These are phyloP conservation scores for Heliocybe sulcata DNA, from an alignment of 1,284 basidiomycete genomes.

Conservation along the genomic window DNA sequence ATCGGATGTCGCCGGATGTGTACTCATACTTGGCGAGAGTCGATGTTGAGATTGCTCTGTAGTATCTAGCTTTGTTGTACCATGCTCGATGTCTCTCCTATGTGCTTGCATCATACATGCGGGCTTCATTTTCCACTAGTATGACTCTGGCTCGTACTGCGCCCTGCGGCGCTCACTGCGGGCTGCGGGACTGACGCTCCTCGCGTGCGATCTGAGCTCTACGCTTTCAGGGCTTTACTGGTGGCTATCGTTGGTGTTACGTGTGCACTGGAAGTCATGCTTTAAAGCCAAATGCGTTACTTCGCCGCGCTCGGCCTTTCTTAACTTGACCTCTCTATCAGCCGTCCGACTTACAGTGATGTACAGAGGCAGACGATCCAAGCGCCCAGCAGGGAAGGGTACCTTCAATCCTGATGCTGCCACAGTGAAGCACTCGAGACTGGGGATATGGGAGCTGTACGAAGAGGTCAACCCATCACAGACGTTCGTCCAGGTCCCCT, in stretches of 20 bases:
- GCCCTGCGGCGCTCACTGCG: too few relatives aligned
- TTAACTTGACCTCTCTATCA: not conserved
- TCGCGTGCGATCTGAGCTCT: too few relatives aligned
- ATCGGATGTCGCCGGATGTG: conserved; percentile 86
- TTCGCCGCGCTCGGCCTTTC: not conserved
- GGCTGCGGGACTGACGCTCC: too few relatives aligned
- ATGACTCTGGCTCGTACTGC: too few relatives aligned
- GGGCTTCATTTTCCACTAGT: too few relatives aligned
- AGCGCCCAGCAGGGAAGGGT: not conserved
- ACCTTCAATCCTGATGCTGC: not conserved
- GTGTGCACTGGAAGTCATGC: too few relatives aligned
- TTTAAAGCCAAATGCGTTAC: too few relatives aligned
- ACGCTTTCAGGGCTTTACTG: too few relatives aligned
- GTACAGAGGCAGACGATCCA: too few relatives aligned
- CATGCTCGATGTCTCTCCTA: not conserved
- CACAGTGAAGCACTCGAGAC: not conserved
- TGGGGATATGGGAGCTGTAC: conserved; percentile 4
- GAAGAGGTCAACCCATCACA: not conserved
- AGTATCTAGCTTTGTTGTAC: conserved; percentile 5
- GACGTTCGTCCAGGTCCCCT: not conserved
- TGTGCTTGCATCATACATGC: not conserved
- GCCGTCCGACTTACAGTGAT: not conserved
- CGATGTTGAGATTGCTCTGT: conserved; percentile 74
- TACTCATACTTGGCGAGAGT: conserved; percentile 81
- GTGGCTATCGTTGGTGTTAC: too few relatives aligned